Base-by-base conservation (phyloP, 2,329 filamentous ascomycete species). In the Fusarium sp. region DNA sequence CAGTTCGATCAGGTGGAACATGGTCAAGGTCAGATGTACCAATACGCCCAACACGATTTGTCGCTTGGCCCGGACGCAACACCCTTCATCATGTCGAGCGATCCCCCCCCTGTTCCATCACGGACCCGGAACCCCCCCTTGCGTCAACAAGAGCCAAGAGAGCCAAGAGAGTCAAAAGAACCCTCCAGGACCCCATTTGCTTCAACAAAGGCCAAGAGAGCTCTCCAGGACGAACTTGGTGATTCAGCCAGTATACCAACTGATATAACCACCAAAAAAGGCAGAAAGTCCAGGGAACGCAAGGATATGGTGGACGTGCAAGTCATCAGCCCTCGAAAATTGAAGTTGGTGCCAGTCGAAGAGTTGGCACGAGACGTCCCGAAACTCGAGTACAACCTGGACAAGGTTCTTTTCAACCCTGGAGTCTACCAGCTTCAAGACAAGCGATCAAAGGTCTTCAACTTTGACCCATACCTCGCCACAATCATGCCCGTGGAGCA, bases 401-500 rank as follows among this genome's bases (percentile, higher is more conserved):
- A 97, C 71, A 89, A 95, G 66, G 96, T 97, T n/a, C 85, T 99
- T 4, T 99, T 99, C 88, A 99, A 98, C 79, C 93, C 93, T 2
- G 95, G 97, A 25, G 94, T 98, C 40, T 98, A 98, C 81, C 92
- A 94, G 60, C 89, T 99, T 61, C 95, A 97, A 82, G 97, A 99
- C 81, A 91, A 93, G 27, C 90, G 94, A 67, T 95, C 96, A 43
- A 89, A 91, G 20, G 95, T 98, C 8, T 99, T 91, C 87, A 99
- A 99, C 81, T 99, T 99, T 78, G 96, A 99, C 80, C 97, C 97
- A 0, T 98, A 98, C 79, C 88, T 99, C 22, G 91, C 95, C 69
- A 91, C 91, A 62, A 97, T 99, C 77, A 98, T 98, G 95, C 95
- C 97, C 2, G 92, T 97, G 17, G 86, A 90, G 3, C 94, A 99